phyloP scores from a whole-genome alignment of 2,329 filamentous ascomycete species.

The Diaporthe vexans region DNA sequence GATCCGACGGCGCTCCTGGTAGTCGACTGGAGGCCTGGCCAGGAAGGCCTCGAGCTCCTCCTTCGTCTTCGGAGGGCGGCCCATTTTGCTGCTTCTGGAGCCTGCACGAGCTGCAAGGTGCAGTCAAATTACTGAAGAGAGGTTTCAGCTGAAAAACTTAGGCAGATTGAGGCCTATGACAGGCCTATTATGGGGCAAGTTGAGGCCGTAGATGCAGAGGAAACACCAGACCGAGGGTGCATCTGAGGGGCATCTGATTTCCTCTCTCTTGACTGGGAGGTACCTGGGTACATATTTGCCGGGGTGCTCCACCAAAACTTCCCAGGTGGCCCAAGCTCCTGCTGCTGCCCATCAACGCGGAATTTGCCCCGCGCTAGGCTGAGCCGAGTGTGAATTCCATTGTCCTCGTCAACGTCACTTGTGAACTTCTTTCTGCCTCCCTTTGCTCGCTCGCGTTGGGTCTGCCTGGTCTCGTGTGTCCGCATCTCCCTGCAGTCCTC shows the following conservation, averaged over 20 bases:
- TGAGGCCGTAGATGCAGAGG: neutral
- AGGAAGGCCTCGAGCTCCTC: constrained; percentile 38
- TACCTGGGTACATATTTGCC: constrained; percentile 23
- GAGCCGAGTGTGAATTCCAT: constrained; percentile 11
- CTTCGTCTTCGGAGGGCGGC: constrained; percentile 27
- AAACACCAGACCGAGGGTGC: neutral
- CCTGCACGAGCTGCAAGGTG: neutral
- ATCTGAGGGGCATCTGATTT: constrained; percentile 11
- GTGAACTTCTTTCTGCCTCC: constrained; percentile 6
- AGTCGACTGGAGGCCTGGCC: constrained; percentile 6
- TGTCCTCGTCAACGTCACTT: constrained; percentile 11
- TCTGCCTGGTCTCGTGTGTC: neutral
- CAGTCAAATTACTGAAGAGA: neutral
- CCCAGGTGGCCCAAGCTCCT: constrained; percentile 43
- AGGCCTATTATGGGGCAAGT: neutral
- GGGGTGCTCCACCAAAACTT: constrained; percentile 4
- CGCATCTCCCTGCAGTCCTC: too few relatives aligned
- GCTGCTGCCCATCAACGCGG: neutral
- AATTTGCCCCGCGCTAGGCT: constrained; percentile 21
- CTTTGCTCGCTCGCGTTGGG: neutral
- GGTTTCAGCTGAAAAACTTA: neutral
- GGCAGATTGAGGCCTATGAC: neutral
- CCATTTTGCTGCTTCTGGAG: constrained; percentile 19
- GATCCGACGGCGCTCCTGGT: constrained; percentile 21
- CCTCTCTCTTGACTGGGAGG: neutral